A percentile compares a stretch with the other conserved stretches of the same genome.
Evolutionary conservation across 2,329 filamentous ascomycete genomes (phyloP).

Genomic region (Waltergamsia citrina): DNA sequence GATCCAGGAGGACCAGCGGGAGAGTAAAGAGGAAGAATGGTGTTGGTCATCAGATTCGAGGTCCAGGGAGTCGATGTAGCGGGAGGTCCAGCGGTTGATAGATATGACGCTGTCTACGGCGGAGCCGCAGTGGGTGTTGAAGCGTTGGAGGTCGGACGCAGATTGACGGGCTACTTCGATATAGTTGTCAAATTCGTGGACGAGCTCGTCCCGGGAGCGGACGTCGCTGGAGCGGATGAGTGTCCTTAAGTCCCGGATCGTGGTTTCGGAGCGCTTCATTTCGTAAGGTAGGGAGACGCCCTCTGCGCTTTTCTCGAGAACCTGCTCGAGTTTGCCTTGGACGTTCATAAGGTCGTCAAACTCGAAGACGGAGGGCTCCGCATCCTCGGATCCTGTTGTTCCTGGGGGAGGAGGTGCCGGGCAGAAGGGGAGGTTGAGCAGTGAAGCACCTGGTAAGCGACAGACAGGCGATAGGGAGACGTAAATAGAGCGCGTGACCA

Average conservation of each 20-base stretch:
- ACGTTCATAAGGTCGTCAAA: constrained; percentile 68
- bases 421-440: constrained; percentile 58
- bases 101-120: constrained; percentile 66
- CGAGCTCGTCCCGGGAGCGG: constrained; percentile 58
- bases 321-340: constrained; percentile 67
- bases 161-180: constrained; percentile 58
- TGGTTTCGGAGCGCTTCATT: constrained; percentile 69
- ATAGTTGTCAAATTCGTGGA: constrained; percentile 68
- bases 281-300: constrained; percentile 62
- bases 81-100: constrained; percentile 67
- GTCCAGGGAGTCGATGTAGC: constrained; percentile 55
- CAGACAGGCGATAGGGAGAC: constrained; percentile 61
- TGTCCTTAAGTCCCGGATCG: constrained; percentile 64
- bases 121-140: constrained; percentile 67
- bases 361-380: constrained; percentile 34
- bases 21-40: neutral
- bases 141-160: constrained; percentile 58
- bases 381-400: constrained; percentile 9
- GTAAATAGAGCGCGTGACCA: constrained; percentile 50
- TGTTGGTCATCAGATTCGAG: constrained; percentile 10
- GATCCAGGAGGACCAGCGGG: constrained; percentile 23
- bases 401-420: constrained; percentile 9
- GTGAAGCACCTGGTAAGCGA: constrained; percentile 54
- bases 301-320: constrained; percentile 57
- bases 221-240: constrained; percentile 63